Percentiles rank a stretch among this genome's conserved stretches.
Conservation (phyloP, 148 eudicot species). For the Beta vulgaris region DNA sequence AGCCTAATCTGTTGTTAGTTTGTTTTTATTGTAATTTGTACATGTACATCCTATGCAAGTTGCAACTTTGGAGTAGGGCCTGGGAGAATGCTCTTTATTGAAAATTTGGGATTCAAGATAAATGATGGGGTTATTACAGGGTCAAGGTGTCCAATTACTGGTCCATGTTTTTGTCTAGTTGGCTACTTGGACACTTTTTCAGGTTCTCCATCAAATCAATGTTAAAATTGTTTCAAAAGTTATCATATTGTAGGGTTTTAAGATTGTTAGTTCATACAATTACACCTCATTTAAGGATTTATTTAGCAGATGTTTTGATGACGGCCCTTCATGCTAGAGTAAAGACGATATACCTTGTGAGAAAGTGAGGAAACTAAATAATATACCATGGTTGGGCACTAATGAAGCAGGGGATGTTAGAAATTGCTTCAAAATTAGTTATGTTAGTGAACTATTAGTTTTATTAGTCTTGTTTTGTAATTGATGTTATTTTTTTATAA, state of each 20-base stretch:
- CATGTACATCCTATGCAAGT: conserved; percentile 9
- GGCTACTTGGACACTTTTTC: background rate
- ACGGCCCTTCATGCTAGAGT: background rate
- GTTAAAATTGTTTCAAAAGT: background rate
- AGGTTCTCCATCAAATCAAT: background rate
- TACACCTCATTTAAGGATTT: background rate
- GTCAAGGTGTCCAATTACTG: background rate
- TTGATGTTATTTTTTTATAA: no score
- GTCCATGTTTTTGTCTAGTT: conserved; percentile 9
- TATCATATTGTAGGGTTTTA: background rate
- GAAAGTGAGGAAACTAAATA: no score
- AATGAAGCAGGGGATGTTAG: background rate
- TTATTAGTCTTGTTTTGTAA: no score
- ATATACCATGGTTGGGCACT: background rate
- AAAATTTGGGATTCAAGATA: conserved; percentile 12
- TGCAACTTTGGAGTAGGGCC: conserved; percentile 18
- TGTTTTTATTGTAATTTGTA: background rate
- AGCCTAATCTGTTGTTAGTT: conserved; percentile 7
- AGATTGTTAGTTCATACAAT: background rate
- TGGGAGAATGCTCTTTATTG: conserved; percentile 1
- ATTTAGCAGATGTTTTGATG: background rate
- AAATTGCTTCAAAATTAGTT: no score
- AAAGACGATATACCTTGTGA: background rate
- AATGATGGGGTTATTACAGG: conserved; percentile 15
- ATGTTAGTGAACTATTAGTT: no score